Evolutionary conservation across 2,329 filamentous ascomycete genomes (phyloP), one percentile per base, ranked within the genome.

Genomic region (Camillea tinctor): DNA sequence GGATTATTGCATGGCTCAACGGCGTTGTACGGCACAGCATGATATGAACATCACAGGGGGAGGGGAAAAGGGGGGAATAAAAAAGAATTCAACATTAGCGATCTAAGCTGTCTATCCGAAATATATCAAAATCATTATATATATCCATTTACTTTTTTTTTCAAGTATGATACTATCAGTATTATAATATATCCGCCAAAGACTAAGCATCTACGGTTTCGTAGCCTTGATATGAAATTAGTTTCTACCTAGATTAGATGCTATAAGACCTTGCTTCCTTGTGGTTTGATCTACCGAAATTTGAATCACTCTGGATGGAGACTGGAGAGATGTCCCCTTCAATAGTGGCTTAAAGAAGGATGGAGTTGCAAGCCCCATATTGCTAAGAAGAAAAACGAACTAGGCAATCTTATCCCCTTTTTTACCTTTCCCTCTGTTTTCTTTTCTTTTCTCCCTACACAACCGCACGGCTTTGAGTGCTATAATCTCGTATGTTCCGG

Each of bases 1-100:
- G 23, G 21, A 50, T 15, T 50, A 23, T 3, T 56, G 44, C 53
- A 56, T 58, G 49, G 59, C 61, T 59, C 54, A 59, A 61, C 54
- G 56, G 57, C 30, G 54, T 57, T 61, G 22, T 15, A 36, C 54
- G 19, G 11, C 23, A 56, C 19, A 19, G 49, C 52, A 49, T 21
- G 30, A 20, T 13, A 30, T 23, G 20, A 7, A 13, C 30, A 8
- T 56, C 36, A 13, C n/a, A 22, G 17, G 17, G 5, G 52, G 23
- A 49, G 9, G 20, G 15, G 44, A 9, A 8, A 17, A 40, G 54
- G 15, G 20, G 15, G 44, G 22, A 30, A 24, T n/a, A 21, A 22
- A 54, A 56, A 54, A 50, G 17, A 21, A 55, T 63, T 56, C 52
- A 56, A 58, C 53, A 61, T 50, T 23, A 23, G 49, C 17, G 7